Conservation (phyloP, 2,329 filamentous ascomycete species). For the Aureobasidium sp. region DNA sequence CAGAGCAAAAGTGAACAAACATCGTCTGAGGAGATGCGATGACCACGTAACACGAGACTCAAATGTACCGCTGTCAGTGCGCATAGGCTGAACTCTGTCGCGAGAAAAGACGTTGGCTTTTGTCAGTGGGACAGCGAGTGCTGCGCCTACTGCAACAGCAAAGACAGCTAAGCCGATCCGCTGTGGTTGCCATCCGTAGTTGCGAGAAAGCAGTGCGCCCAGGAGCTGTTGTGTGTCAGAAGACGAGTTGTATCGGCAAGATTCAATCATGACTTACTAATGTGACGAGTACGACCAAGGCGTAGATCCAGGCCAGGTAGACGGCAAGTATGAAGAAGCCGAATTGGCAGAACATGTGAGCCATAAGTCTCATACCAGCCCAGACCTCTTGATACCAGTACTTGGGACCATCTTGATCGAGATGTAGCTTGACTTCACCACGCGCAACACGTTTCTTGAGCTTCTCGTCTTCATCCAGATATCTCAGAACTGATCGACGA, state of each 20-base stretch:
- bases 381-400: conserved; percentile 73
- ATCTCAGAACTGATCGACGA: conserved; percentile 58
- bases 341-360: conserved; percentile 64
- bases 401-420: conserved; percentile 59
- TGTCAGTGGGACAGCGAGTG: conserved; percentile 63
- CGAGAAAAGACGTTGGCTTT: conserved; percentile 63
- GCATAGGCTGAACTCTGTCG: conserved; percentile 48
- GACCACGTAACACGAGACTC: conserved; percentile 58
- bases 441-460: conserved; percentile 50
- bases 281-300: conserved; percentile 64
- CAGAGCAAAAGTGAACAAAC: conserved; percentile 57
- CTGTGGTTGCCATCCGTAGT: conserved; percentile 56
- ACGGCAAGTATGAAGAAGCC: conserved; percentile 63
- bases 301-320: conserved; percentile 74
- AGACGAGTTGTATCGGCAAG: background rate
- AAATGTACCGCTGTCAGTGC: conserved; percentile 60
- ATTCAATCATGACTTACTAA: conserved; percentile 38
- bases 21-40: conserved; percentile 60
- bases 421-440: conserved; percentile 69
- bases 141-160: conserved; percentile 58
- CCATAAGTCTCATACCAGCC: conserved; percentile 57
- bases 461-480: conserved; percentile 42
- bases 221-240: conserved; percentile 39
- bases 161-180: conserved; percentile 59
- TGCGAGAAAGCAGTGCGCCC: conserved; percentile 60